Base-by-base conservation (phyloP, 176 grass and related monocot species). In the Bolboschoenus planiculmis region DNA sequence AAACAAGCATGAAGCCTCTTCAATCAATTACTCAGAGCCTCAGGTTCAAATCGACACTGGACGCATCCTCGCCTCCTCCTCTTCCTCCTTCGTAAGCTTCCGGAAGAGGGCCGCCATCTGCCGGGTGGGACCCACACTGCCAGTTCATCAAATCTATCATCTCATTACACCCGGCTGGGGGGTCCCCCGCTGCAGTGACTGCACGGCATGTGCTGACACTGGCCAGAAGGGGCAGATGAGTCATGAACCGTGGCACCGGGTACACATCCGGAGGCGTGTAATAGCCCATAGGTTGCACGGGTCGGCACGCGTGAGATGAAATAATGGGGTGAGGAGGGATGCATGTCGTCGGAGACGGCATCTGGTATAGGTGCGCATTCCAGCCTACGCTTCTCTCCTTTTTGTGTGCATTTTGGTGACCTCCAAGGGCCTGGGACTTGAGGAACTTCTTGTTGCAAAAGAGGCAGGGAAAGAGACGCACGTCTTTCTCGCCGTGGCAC, bases 361-460 rank as follows among this genome's bases (percentile, higher is more conserved):
- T 31, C 44, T 79, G 91, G 82, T 97, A 92, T 51, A 98, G 89
- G 60, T 91, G 85, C 30, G 92, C 84, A 83, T 93, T 95, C 92
- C 95, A 94, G 0, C 89, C 89, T 1, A 87, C 37, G 79, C 86
- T 95, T 10, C 90, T 47, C 84, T 98, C 95, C 74, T 95, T 98
- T 89, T 95, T 98, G 88, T 98, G 95, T 2, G 95, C 95, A 3
- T 98, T 98, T 86, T 98, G 95, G 87, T 98, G 95, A 0, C 95
- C 95, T 0, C 95, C 95, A 2, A 98, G 92, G 21, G 95, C 95
- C 79, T 98, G 95, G 33, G 95, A 98, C 82, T 98, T 95, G 85
- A 98, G 95, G 70, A 98, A 98, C 67, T 95, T 95, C 87, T 91
- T 98, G 89, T 93, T 92, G 89, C 95, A 98, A 89, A 98, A 98